Percentiles rank a stretch among this genome's conserved stretches.
Conservation (phyloP, 805 yeast species). For the Spathaspora passalidarum region DNA sequence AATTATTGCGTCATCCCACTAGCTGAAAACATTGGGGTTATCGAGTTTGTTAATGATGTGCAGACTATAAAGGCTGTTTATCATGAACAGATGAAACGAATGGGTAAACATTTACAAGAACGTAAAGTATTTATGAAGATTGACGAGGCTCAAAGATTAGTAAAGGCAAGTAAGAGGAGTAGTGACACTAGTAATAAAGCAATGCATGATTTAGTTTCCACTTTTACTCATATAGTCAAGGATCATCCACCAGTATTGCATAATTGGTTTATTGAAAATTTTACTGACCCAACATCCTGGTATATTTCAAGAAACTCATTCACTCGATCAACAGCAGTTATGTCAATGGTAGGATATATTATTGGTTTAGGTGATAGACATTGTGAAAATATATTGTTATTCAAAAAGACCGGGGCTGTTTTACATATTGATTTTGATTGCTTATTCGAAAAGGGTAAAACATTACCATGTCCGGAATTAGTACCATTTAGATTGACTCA, state of each 20-base stretch:
- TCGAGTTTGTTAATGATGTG: slow-evolving; percentile 54
- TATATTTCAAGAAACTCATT: slow-evolving; percentile 71
- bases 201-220: slow-evolving; percentile 15
- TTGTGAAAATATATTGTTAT: slow-evolving; percentile 82
- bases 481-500: slow-evolving; percentile 92
- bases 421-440: slow-evolving; percentile 97
- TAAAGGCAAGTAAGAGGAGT: slow-evolving; percentile 13
- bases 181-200: slow-evolving; percentile 9
- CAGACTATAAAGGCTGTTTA: slow-evolving; percentile 32
- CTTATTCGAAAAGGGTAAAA: slow-evolving; percentile 81
- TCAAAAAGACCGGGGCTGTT: slow-evolving; percentile 71
- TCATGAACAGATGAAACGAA: slow-evolving; percentile 23
- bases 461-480: slow-evolving; percentile 76
- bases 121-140: slow-evolving; percentile 26
- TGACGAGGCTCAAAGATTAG: slow-evolving; percentile 28
- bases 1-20: slow-evolving; percentile 89
- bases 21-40: slow-evolving; percentile 82
- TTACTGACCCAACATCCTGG: slow-evolving; percentile 90
- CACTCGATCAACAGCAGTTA: slow-evolving; percentile 83
- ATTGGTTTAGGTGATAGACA: slow-evolving; percentile 96
- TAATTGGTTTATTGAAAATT: slow-evolving; percentile 84
- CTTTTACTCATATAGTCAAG: slow-evolving; percentile 24
- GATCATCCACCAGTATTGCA: slow-evolving; percentile 68
- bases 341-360: slow-evolving; percentile 95
- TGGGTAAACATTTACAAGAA: slow-evolving; percentile 23